Percentiles rank a stretch among this genome's conserved stretches.
Conservation (phyloP, 2,329 filamentous ascomycete genomes). For the Canariomyces notabilis region DNA sequence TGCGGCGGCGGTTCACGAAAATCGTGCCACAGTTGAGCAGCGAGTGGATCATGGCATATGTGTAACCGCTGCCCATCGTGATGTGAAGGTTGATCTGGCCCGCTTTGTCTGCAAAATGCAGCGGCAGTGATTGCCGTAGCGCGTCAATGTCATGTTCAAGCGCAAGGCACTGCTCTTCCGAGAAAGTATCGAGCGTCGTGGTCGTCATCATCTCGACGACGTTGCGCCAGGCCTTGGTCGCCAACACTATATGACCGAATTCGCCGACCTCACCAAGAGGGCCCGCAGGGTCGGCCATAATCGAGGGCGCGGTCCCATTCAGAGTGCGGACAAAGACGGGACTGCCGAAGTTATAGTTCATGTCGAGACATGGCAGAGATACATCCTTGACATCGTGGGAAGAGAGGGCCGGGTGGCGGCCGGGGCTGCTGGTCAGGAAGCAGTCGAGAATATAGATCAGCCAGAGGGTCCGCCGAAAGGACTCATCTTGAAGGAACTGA, state of each 20-base stretch:
- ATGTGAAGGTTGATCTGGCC: constrained; percentile 58
- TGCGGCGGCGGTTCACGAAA: constrained; percentile 55
- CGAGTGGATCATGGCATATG: constrained; percentile 58
- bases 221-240: constrained; percentile 57
- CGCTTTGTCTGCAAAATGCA: constrained; percentile 57
- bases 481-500: constrained; percentile 57
- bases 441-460: constrained; percentile 60
- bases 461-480: constrained; percentile 57
- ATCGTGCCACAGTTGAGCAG: constrained; percentile 57
- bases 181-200: constrained; percentile 47
- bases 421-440: constrained; percentile 57
- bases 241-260: constrained; percentile 57
- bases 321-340: constrained; percentile 55
- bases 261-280: constrained; percentile 52
- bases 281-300: constrained; percentile 34
- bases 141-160: constrained; percentile 52
- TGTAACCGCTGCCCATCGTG: constrained; percentile 59
- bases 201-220: constrained; percentile 58
- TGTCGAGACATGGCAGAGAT: constrained; percentile 54
- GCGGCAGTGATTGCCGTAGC: constrained; percentile 50
- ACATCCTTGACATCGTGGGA: constrained; percentile 51
- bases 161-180: constrained; percentile 46
- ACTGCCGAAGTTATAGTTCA: constrained; percentile 59
- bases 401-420: constrained; percentile 52
- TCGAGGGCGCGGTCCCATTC: constrained; percentile 35